Evolutionary conservation across 257 asterid species (phyloP), one percentile per base, ranked within the genome.

Genomic region (Nicotiana obtusifolia): DNA sequence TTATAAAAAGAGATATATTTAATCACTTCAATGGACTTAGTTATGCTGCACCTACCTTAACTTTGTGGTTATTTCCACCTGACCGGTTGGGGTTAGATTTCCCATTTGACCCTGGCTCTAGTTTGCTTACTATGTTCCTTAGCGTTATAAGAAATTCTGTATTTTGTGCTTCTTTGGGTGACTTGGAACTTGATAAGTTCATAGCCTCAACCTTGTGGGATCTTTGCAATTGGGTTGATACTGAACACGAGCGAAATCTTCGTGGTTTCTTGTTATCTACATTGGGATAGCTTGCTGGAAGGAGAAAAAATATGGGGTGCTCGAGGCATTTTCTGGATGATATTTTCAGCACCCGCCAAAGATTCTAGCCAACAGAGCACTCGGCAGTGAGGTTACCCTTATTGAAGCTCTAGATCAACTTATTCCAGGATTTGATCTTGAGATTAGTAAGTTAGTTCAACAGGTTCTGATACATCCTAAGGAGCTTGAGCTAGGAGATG

Each of bases 401-500:
- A 26, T 26, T 26, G 28, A 26, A 26, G 28, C 28, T 26, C 28
- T 26, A 26, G 28, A 26, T 26, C 28, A 26, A 26, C 28, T 26
- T 26, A 26, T 26, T 26, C 28, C 28, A 26, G 28, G 28, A 26
- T 26, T 26, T 26, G 28, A 1, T 26, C 28, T 26, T 26, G 28
- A 26, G 28, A 26, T 26, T 26, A 26, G 28, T 26, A 26, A 26
- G 28, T 26, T 26, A 26, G 28, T 2, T 26, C 28, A 26, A 26
- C 28, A 26, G 28, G 28, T 2, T 26, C 28, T 26, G 28, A 26
- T 26, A 26, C 2, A 26, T 0, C 28, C 28, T 1, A 26, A 26
- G 28, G 28, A 26, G 2, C 28, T 26, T 26, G 28, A 92, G 80
- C 81, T 92, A 59, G 97, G 90, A 83, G 88, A 90, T 1, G 95